Evolutionary conservation across 345 rosid species (phyloP), one percentile per base, ranked within the genome.

Genomic region (Sisymbrium irio): DNA sequence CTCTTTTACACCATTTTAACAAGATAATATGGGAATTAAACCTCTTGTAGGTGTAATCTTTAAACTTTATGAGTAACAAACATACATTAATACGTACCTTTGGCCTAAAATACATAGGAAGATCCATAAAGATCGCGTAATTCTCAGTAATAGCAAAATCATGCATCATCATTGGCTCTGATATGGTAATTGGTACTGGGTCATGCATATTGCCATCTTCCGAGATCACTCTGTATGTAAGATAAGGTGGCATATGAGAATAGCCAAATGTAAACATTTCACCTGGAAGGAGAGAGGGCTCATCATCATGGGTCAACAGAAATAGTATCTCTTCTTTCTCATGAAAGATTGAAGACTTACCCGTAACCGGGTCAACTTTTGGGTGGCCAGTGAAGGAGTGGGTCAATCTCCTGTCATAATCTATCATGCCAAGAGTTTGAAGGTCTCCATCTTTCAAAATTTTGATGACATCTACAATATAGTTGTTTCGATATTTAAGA

Each of bases 301-400:
- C 27, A 17, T 35, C 49, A 50, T 17, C 17, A 22, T 8, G 46
- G 33, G 44, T 69, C 71, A 76, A 7, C n/a, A 69, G n/a, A 54
- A 10, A 53, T 17, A 33, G 62, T n/a, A 28, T 12, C 14, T 55
- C 56, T 59, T 11, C n/a, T 40, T 57, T 59, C 45, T 59, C 30
- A 32, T 63, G 32, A 44, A 47, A 58, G 19, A 46, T n/a, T 37
- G 55, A 30, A 28, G 62, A 54, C 77, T 74, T 83, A 94, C 98
- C 95, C 6, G 98, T 91, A 76, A 80, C 74, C 35, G 97, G 97
- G 71, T 94, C 97, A 44, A 91, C 88, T 81, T 94, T 91, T 2
- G 97, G 98, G 79, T 91, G 98, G 68, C 97, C 98, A 73, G 96
- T 87, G 81, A 94, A 91, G 42, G 97, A 81, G 81, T 94, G 98